Evolutionary conservation across 1,139 yeast species (phyloP).

Genomic region (Candida pseudocylindracea): DNA sequence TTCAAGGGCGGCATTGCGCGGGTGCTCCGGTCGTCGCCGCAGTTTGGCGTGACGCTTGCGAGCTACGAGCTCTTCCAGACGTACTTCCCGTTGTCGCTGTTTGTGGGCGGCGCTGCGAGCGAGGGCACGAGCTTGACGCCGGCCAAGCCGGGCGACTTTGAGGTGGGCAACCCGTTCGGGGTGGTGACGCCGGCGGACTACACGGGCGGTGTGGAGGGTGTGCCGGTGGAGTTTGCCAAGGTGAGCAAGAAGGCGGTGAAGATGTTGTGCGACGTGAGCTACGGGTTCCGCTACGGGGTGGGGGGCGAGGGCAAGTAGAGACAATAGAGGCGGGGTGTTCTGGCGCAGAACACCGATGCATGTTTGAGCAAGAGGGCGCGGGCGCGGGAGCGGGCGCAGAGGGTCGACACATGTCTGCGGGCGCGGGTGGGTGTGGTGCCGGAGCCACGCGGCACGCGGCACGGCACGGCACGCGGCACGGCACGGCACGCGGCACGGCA

Average conservation of each 20-base stretch:
- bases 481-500: too few relatives aligned
- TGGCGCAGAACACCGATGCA: too few relatives aligned
- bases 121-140: conserved; percentile 24
- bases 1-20: conserved; percentile 96
- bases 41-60: conserved; percentile 92
- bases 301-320: too few relatives aligned
- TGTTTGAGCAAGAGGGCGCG: too few relatives aligned
- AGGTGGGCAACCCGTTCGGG: conserved; percentile 8
- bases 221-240: conserved; percentile 29
- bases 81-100: conserved; percentile 21
- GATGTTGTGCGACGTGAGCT: conserved; percentile 38
- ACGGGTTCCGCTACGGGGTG: conserved; percentile 24
- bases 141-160: conserved; percentile 16
- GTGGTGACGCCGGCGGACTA: conserved; percentile 6
- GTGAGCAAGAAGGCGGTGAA: conserved; percentile 41
- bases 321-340: too few relatives aligned
- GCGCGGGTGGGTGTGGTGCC: too few relatives aligned
- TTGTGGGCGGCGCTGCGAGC: conserved; percentile 21
- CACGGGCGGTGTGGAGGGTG: conserved; percentile 16
- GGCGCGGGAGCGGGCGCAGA: too few relatives aligned
- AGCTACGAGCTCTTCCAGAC: conserved; percentile 68
- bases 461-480: too few relatives aligned
- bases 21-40: conserved; percentile 89
- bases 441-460: too few relatives aligned
- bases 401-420: too few relatives aligned